Evolutionary conservation across 192 early-diverging fungal species (phyloP), one percentile per base, ranked within the genome.

Genomic region (Linnemannia schmuckeri): DNA sequence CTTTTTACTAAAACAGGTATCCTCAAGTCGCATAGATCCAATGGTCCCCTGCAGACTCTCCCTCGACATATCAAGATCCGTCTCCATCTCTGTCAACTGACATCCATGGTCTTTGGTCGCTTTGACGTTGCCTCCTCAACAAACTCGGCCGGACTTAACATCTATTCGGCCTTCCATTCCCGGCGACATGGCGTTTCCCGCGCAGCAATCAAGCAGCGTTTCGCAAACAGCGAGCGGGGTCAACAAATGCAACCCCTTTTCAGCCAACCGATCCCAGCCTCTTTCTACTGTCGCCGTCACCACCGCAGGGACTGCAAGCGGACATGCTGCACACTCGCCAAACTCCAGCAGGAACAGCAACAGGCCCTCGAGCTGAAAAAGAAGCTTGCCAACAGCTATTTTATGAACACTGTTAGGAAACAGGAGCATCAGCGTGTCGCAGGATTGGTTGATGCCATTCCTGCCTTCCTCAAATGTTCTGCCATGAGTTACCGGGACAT

Each of bases 81-180:
- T 1, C 83, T 92, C 12, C 88, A 91, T 73, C 91, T 92, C 75
- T 91, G 91, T 76, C 91, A 92, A 72, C 54, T 91, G 54, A 92
- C 91, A 6, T 91, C 90, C 38, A 83, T 92, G 72, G 83, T 92
- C 17, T 92, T 91, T 89, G 91, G 91, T 10, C 88, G 91, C 20
- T 90, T 92, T 41, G 91, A 92, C 74, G 81, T 89, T 7, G 78
- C 88, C 37, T 87, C 85, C 4, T 81, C 85, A 10, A 78, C 85
- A 47, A 87, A 87, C 44, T 77, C 79, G 72, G 84, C 79, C 12
- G 79, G 79, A 81, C 85, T 87, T 76, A 87, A 82, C 73, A 72
- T 82, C 33, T 82, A 82, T 20, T 87, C 89, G 1, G 81, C 90
- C 27, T 78, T 88, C 54, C 90, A 88, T 35, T 87, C 85, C 33